Evolutionary conservation across 2,329 filamentous ascomycete genomes (phyloP), one percentile per base, ranked within the genome.

Genomic region (Nothopassalora personata): DNA sequence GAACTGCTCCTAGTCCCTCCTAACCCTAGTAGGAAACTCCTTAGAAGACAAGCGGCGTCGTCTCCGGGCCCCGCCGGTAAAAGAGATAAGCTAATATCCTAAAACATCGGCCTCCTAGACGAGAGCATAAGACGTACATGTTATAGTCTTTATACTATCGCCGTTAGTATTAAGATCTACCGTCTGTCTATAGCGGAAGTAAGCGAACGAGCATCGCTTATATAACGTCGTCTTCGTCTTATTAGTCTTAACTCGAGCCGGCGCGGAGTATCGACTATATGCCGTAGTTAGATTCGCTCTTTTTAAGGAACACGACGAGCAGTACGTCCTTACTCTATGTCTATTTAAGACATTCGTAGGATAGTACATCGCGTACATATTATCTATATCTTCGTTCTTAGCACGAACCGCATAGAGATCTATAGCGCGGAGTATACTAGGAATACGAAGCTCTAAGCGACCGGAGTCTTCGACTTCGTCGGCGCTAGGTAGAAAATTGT

Each of bases 131-230:
- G 52, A 15, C 3, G 39, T 13, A 60, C 76, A 78, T 9, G 51
- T 53, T 0, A 77, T 55, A 1, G 5, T 60, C 0, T 62, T 63
- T 0, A 63, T 53, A 5, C 59, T 55, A 1, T 64, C 51, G 0
- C 60, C 28, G 18, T 10, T n/a, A 18, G 27, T 10, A 5, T 18
- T 59, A 2, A 75, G 50, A 1, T 49, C 34, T 6, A 64, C 70
- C 15, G 53, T 3, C 43, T 58, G 47, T 1, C 71, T 72, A 54
- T 77, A 80, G 1, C 76, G 68, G 55, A 79, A 74, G 61, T 77
- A 80, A 1, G 69, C 60, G 58, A 79, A 79, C 2, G 65, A 66
- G 63, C 76, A 79, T 27, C 70, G 69, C 62, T 79, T 76, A 59
- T 77, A 79, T 4, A 74, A 57, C 4, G 60, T 58, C 5, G 30